These are phyloP conservation scores for Emergomyces orientalis DNA, from an alignment of 2,329 filamentous ascomycete genomes.

Conservation along the genomic window DNA sequence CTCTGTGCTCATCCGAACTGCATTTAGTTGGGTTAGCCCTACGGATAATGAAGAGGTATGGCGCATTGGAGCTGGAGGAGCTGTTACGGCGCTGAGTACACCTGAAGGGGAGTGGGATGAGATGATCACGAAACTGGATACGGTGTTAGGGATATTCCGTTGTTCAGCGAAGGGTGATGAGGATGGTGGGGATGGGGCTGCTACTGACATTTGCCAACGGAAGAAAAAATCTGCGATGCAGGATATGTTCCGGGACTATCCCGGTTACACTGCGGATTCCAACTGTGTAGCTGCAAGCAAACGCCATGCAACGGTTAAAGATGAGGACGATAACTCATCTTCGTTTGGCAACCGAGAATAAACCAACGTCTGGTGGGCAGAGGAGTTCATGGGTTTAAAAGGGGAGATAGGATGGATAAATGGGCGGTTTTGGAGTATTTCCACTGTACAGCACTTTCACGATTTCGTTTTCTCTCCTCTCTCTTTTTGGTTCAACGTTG, in stretches of 20 bases:
- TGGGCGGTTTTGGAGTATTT: neutral
- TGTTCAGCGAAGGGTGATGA: neutral
- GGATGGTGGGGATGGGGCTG: neutral
- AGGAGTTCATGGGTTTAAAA: neutral
- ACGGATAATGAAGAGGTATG: slow-evolving; percentile 42
- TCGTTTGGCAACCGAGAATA: neutral
- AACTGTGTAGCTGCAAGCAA: too few relatives aligned
- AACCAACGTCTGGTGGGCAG: neutral
- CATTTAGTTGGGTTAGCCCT: slow-evolving; percentile 44
- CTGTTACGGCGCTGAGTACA: slow-evolving; percentile 78
- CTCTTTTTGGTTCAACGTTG: neutral
- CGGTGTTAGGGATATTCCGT: slow-evolving; percentile 36
- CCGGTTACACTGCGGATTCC: neutral
- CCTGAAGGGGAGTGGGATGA: slow-evolving; percentile 75
- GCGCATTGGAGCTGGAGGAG: slow-evolving; percentile 82
- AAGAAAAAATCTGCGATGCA: neutral
- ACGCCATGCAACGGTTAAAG: neutral
- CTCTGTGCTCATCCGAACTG: slow-evolving; percentile 77
- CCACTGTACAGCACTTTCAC: neutral
- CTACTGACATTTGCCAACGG: neutral
- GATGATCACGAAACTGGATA: slow-evolving; percentile 65
- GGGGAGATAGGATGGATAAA: neutral
- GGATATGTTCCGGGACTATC: neutral
- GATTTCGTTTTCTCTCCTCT: neutral
- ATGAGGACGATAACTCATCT: neutral